Evolutionary conservation across 768 basidiomycete species (phyloP).

Genomic region (Coprinopsis marcescibilis): DNA sequence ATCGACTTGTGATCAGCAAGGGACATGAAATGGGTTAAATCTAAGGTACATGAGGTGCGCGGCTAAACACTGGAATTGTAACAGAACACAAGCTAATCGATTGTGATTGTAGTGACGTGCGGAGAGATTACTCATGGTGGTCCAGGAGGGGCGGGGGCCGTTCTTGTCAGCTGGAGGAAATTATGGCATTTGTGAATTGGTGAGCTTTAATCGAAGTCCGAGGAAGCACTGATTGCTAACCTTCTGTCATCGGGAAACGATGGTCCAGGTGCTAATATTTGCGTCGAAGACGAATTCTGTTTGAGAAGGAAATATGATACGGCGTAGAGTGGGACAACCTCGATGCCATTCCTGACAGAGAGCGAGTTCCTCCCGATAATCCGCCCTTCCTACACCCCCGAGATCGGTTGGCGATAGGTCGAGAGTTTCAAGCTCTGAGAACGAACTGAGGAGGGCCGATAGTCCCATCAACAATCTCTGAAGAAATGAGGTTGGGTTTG

Average conservation of each 20-base stretch:
- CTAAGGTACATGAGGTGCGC: neutral
- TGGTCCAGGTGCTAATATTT: slow-evolving; percentile 28
- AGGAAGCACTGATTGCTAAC: neutral
- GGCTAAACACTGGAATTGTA: neutral
- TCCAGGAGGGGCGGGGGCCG: no score
- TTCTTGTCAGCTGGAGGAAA: no score
- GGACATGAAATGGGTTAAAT: neutral
- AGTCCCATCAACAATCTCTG: slow-evolving; percentile 56
- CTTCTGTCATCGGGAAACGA: neutral
- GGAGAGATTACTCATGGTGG: no score
- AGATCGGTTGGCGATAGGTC: slow-evolving; percentile 58
- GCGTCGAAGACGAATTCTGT: slow-evolving; percentile 42
- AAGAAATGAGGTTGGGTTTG: slow-evolving; percentile 7
- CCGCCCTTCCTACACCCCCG: slow-evolving; percentile 36
- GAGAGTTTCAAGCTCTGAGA: slow-evolving; percentile 42
- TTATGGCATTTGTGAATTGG: neutral
- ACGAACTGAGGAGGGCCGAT: slow-evolving; percentile 49
- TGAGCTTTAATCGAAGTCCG: neutral
- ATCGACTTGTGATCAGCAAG: neutral
- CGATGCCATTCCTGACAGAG: slow-evolving; percentile 51
- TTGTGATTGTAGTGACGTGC: neutral
- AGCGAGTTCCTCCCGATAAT: slow-evolving; percentile 41
- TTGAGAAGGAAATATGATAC: slow-evolving; percentile 51
- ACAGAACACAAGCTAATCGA: no score
- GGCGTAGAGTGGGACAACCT: slow-evolving; percentile 47